Evolutionary conservation across 73 alveolate species (phyloP).

Genomic region (Tetrahymena malaccensis): DNA sequence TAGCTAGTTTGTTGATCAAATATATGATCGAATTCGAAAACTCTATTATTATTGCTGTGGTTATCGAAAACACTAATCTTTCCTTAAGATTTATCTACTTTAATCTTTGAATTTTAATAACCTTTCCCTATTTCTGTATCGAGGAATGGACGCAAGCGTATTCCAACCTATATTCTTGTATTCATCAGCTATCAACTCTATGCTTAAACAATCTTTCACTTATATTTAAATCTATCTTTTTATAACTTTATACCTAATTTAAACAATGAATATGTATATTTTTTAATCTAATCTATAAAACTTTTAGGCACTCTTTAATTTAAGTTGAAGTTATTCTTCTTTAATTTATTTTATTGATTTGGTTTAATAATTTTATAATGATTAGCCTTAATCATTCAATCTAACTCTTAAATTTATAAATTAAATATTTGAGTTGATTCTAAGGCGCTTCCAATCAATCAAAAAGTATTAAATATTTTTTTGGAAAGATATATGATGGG

Average conservation of each 20-base stretch:
- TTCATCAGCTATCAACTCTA: neutral
- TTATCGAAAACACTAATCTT: constrained; percentile 21
- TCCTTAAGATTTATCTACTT: constrained; percentile 46
- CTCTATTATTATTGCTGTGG: constrained; percentile 31
- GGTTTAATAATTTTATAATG: neutral
- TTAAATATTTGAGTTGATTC: neutral
- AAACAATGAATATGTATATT: no score
- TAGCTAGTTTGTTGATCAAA: constrained; percentile 61
- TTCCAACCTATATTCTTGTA: constrained; percentile 50
- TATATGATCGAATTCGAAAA: constrained; percentile 71
- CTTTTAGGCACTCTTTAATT: neutral
- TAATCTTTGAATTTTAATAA: constrained; percentile 42
- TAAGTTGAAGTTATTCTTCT: neutral
- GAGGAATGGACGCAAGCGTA: constrained; percentile 53
- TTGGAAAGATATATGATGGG: neutral
- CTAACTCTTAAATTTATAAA: neutral
- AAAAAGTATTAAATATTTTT: neutral
- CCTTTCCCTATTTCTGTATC: constrained; percentile 44
- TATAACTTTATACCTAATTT: neutral
- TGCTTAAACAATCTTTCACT: neutral
- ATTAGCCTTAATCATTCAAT: neutral
- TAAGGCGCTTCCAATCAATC: neutral
- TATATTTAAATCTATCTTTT: neutral
- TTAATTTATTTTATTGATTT: neutral
- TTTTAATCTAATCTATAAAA: neutral